phyloP scores from a whole-genome alignment of 331 rosid genomes.

The Malus hybrid region DNA sequence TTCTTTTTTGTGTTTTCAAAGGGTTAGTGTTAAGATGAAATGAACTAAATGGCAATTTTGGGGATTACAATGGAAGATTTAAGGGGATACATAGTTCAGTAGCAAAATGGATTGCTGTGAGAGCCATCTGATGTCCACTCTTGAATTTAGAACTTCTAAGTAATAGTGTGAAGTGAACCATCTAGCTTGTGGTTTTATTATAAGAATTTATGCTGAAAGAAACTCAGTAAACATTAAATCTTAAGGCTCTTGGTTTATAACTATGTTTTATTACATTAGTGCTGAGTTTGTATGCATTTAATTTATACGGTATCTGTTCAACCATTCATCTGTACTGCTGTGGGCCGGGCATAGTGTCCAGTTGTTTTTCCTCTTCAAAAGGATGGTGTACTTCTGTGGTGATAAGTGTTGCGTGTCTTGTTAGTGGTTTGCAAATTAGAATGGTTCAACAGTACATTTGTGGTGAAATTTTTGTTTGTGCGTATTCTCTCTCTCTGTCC shows the following conservation, averaged over 20 bases:
- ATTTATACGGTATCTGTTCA: background rate
- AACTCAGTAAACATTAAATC: background rate
- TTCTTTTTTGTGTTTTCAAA: background rate
- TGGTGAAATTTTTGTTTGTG: background rate
- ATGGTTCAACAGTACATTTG: background rate
- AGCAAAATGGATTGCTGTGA: background rate
- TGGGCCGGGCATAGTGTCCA: background rate
- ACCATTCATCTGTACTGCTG: background rate
- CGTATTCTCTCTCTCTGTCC: too few relatives aligned
- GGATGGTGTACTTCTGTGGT: background rate
- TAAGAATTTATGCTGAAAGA: background rate
- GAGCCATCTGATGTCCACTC: background rate
- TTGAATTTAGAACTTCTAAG: background rate
- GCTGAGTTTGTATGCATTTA: background rate
- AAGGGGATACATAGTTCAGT: background rate
- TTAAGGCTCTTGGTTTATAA: background rate
- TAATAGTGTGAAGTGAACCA: background rate
- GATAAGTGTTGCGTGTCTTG: background rate
- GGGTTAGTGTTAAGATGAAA: background rate
- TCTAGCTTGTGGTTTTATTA: background rate
- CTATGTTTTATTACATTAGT: background rate
- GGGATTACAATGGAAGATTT: background rate
- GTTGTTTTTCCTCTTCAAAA: background rate
- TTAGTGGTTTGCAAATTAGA: background rate
- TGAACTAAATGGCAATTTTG: background rate